Evolutionary conservation across 306 rosid species (phyloP), one percentile per base, ranked within the genome.

Genomic region (Neltuma alba): DNA sequence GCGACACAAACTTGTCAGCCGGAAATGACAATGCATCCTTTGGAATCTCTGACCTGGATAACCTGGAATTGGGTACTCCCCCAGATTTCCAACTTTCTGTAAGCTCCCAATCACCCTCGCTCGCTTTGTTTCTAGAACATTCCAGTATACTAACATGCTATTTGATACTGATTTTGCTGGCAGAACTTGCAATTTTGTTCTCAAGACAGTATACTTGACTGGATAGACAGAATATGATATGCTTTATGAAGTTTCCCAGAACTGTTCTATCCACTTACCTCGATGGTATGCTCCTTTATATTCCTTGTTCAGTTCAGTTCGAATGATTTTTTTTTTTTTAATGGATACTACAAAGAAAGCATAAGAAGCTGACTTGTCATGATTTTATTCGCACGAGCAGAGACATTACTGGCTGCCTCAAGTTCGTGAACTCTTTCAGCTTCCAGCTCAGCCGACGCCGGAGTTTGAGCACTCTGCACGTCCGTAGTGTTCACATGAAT

Each of bases 1-100:
- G 25, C 81, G 61, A 63, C 54, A 44, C 54, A 25, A 77, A 44
- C 9, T 80, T 66, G 67, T 63, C 78, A 74, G 55, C 67, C 27
- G 76, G 76, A 54, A 81, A 77, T 52, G 28, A 76, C 37, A 79
- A 83, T 63, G 69, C 47, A 54, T 30, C 93, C 18, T 74, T 31
- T 25, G 94, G 89, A 75, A 75, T 85, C 60, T 66, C 80, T 76
- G 91, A 90, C 64, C 90, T 92, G 21, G 92, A 74, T 68, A 89
- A 88, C 87, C 78, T 95, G 38, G 91, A 89, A 3, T 68, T 95
- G 66, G 99, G 74, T 58, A 79, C 89, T 81, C 94, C 91, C 23
- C 98, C 96, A n/a, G 98, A 95, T 84, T 92, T 86, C 80, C 91
- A 80, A 63, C 87, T 90, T 28, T 28, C 85, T 54, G 99, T 95